Evolutionary conservation across 352 stramenopile genomes (phyloP).

Genomic region (Phytophthora pini): DNA sequence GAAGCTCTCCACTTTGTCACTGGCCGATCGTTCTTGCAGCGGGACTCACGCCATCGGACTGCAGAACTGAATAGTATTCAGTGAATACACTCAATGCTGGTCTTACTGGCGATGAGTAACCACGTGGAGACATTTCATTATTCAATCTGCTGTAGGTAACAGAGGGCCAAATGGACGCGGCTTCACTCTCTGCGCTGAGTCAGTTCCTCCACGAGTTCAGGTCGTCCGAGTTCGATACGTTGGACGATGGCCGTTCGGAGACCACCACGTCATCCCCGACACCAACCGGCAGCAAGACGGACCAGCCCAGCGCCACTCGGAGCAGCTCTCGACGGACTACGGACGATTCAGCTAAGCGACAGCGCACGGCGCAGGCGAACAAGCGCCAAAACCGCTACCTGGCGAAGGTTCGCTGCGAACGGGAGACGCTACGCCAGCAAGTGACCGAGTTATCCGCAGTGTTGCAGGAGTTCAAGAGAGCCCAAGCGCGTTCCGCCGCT

Average conservation of each 20-base stretch:
- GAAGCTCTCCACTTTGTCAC: too few species aligned
- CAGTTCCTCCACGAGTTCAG: constrained; percentile 9
- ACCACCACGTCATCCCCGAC: too few species aligned
- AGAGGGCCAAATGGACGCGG: constrained; percentile 4
- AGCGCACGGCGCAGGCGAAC: neutral
- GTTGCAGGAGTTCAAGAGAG: neutral
- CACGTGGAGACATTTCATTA: neutral
- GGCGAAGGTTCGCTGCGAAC: neutral
- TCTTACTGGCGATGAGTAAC: too few species aligned
- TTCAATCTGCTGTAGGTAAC: neutral
- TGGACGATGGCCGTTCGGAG: neutral
- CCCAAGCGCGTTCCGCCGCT: neutral
- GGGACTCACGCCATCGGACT: too few species aligned
- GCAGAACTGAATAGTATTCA: too few species aligned
- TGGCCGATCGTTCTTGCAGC: too few species aligned
- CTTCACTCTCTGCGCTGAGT: neutral
- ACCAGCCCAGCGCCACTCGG: too few species aligned
- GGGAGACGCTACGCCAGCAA: constrained; percentile 1
- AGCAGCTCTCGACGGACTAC: too few species aligned
- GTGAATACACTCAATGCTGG: too few species aligned
- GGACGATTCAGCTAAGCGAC: neutral
- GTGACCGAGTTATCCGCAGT: neutral
- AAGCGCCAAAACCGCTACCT: neutral
- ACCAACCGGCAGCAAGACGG: too few species aligned
- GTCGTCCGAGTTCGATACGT: neutral